Evolutionary conservation across 2,329 filamentous ascomycete species (phyloP), one percentile per base, ranked within the genome.

Genomic region (Mycosphaerella arachidis): DNA sequence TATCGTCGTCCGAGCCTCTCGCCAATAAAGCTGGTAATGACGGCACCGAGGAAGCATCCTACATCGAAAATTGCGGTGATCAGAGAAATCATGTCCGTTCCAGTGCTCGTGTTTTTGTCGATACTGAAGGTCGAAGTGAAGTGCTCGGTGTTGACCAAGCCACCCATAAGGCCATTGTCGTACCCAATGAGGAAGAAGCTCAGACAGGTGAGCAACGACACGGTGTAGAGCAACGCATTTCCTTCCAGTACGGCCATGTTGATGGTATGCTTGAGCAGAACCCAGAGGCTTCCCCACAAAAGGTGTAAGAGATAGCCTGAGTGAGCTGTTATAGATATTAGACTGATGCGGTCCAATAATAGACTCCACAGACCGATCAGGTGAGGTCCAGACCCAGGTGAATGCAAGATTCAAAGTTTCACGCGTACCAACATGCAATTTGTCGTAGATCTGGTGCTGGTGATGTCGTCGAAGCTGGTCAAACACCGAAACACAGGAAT

Each of bases 121-220:
- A 66, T 71, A 48, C 74, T 61, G 60, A 81, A 80, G 0, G 75
- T 77, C 0, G 68, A 53, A 53, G 74, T 74, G 64, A 80, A 80
- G 6, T 76, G 71, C 16, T 70, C 62, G 9, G 73, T 70, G 52
- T 77, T 75, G 64, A 79, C 75, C 61, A 70, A 56, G n/a, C 70
- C 70, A 20, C 70, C 63, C 63, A 65, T 59, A 29, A 63, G 61
- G 24, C 60, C 58, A 63, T 56, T 64, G 57, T 66, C 57, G 60
- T 73, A 80, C 20, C 79, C 79, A 46, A 81, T 80, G 37, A 81
- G 72, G 65, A 81, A 72, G 59, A 81, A 81, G 0, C 79, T 77
- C 43, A 81, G 62, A 31, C 76, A 80, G 0, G 78, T 79, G 62
- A 81, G 66, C 7, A 74, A 67, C 24, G 76, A 79, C 58, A 81